These are phyloP conservation scores for Platismatia glauca DNA, from an alignment of 495 filamentous ascomycete genomes.

Conservation along the genomic window DNA sequence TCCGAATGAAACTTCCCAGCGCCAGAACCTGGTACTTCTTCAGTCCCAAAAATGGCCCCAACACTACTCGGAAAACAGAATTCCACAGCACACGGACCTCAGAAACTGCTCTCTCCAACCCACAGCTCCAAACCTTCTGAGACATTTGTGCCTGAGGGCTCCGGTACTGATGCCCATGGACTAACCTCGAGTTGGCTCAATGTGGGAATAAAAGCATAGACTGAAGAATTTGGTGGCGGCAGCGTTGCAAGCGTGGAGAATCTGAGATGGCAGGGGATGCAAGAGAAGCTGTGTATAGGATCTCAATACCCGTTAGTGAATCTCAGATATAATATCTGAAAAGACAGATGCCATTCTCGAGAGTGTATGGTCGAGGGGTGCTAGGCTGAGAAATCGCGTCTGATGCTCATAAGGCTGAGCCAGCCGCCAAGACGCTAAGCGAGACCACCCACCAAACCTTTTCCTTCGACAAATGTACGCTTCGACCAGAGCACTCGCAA, in stretches of 20 bases:
- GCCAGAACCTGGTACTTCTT: not conserved
- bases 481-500: not conserved
- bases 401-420: not conserved
- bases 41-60: not conserved
- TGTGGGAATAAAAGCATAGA: not conserved
- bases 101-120: not conserved
- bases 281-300: not conserved
- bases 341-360: not conserved
- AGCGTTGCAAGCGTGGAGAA: not conserved
- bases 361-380: not conserved
- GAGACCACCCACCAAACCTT: not conserved
- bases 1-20: not conserved
- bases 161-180: not conserved
- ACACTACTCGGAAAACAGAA: not conserved
- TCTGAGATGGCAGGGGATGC: not conserved
- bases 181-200: not conserved
- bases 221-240: not conserved
- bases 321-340: not conserved
- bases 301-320: not conserved
- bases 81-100: not conserved
- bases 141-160: not conserved
- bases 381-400: not conserved
- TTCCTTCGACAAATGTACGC: not conserved
- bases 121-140: not conserved
- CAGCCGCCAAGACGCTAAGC: slow-evolving; percentile 3